Base-by-base conservation (phyloP, 345 rosid genomes). In the Moricandia arvensis region DNA sequence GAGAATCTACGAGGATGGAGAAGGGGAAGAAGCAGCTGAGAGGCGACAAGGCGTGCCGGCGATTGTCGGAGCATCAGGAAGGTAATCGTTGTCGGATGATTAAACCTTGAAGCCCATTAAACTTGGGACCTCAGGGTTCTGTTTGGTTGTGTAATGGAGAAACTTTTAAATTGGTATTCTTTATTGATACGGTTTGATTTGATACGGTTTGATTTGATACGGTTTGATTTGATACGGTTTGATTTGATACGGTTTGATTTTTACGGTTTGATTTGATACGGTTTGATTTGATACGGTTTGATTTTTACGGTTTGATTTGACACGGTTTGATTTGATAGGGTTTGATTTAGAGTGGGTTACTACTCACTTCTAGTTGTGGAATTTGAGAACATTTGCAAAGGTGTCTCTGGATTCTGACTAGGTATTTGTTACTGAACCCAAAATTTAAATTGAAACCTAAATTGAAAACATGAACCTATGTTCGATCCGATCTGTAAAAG, bases 21-120 rank as follows among this genome's bases (percentile, higher is more conserved):
- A 75, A 43, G 75, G 34, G 78, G 75, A 67, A 73, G 80, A 68
- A 74, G 80, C 59, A 72, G 76, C n/a, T 74, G 76, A 58, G 58
- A 63, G 57, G 79, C 69, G 71, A 53, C 61, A 55, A 71, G 53
- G 37, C 71, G 61, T 51, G 78, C 65, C 17, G 80, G 78, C 26
- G 78, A 82, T 66, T 5, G 60, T 59, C 85, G 71, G 61, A 81
- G 79, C 90, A 91, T 87, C 68, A 80, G 53, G 34, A 0, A 24
- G 26, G 15, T 43, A 13, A 31, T 63, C 27, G 71, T 61, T 51
- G 31, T 67, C 26, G 55, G 63, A 8, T 45, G 34, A 41, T 65
- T 65, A 77, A 33, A 45, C 15, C 29, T 54, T 33, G 30, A 65
- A 63, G 33, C 43, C 72, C 80, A 77, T 58, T 71, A 16, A 27